Conservation (phyloP, 2,329 filamentous ascomycete genomes). For the Fusarium guadeloupense region DNA sequence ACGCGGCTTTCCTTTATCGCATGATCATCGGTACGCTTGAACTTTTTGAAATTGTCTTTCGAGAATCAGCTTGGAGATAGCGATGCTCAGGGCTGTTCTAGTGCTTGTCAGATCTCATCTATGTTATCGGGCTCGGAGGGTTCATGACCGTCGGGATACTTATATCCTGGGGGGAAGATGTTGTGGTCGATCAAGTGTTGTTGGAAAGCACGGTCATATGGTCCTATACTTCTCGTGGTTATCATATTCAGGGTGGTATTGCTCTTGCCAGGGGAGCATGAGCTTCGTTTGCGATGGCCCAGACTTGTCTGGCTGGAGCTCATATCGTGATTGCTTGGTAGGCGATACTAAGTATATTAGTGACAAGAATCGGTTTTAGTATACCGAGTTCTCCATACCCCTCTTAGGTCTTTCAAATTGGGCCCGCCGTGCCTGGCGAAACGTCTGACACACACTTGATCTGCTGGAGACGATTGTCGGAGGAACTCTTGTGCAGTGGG, state of each 20-base stretch:
- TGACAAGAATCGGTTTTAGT: background rate
- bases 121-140: constrained; percentile 31
- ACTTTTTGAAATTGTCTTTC: constrained; percentile 45
- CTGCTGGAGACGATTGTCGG: background rate
- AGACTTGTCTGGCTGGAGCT: constrained; percentile 14
- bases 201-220: constrained; percentile 33
- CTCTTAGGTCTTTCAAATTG: constrained; percentile 8
- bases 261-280: constrained; percentile 1
- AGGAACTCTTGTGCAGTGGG: background rate
- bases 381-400: background rate
- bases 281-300: constrained; percentile 19
- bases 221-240: constrained; percentile 26
- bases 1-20: constrained; percentile 50
- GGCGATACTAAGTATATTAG: background rate
- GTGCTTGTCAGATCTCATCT: constrained; percentile 24
- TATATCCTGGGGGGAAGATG: constrained; percentile 23
- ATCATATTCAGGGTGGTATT: constrained; percentile 7
- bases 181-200: constrained; percentile 33
- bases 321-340: constrained; percentile 2
- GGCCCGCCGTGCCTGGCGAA: constrained; percentile 18
- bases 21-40: constrained; percentile 41
- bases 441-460: background rate
- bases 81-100: constrained; percentile 37
- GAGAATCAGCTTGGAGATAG: constrained; percentile 51
- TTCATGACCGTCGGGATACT: constrained; percentile 22